Base-by-base conservation (phyloP, 768 basidiomycete genomes). In the Megacollybia marginata region DNA sequence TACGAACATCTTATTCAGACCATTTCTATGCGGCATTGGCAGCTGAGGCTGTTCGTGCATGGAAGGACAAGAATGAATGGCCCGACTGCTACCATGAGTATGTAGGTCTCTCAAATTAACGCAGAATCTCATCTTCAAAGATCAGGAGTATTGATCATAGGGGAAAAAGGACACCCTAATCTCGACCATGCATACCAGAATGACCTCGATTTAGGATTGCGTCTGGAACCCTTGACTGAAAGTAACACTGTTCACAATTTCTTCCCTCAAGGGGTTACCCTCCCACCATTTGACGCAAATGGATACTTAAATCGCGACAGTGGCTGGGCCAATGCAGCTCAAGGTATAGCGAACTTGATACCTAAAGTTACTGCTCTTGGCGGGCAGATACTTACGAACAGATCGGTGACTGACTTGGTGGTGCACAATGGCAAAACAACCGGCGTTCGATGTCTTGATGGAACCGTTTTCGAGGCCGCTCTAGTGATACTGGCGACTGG, bases 51-150 rank as follows among this genome's bases (percentile, higher is more conserved):
- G 87, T 96, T 47, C 57, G 64, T 4, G 66, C 73, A 9, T 95
- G 92, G 92, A 87, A 79, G 57, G 68, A 77, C n/a, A 66, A 68
- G 28, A 69, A 72, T 38, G 69, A 69, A 59, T 90, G 86, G 85
- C 71, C 72, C n/a, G 78, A 80, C 48, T 75, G 76, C 44, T 96
- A 93, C 65, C 88, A 89, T 57, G 88, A 92, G 91, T 92, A 60
- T 52, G 83, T 69, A 5, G 4, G 2, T 34, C 44, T 33, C 11
- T 15, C 11, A 4, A 13, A 34, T 13, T 47, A 4, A 33, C 19
- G 6, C 23, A 28, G 4, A 13, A 18, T n/a, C 13, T 16, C 2
- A 35, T 13, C 19, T 11, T 23, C 15, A 19, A 33, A 89, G 88
- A 68, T 85, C 77, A 49, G 88, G 88, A 13, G 82, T 89, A 0